phyloP scores from a whole-genome alignment of 2,329 filamentous ascomycete species.

The Xylariaceae sp. region DNA sequence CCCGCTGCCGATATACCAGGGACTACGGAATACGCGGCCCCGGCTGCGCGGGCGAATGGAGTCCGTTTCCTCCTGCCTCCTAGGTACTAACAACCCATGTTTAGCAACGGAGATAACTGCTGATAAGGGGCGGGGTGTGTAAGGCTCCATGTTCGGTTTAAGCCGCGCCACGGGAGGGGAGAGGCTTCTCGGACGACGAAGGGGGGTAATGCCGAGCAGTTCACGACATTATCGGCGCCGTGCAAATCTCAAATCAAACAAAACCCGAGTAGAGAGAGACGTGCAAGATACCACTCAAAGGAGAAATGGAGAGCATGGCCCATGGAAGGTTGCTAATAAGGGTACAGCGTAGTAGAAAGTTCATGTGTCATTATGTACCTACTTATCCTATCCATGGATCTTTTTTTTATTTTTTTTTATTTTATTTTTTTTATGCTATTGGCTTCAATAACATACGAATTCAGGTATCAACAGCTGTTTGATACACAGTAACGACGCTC shows the following conservation, averaged over 20 bases:
- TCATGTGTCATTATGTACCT: too few species aligned
- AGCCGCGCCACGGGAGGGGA: slow-evolving; percentile 1
- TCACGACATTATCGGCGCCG: background rate
- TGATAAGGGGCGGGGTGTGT: background rate
- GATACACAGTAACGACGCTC: background rate
- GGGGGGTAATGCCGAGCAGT: slow-evolving; percentile 13
- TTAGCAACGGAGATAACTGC: background rate
- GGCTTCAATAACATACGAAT: background rate
- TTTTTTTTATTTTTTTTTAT: too few species aligned
- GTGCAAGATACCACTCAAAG: too few species aligned
- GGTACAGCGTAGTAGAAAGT: too few species aligned
- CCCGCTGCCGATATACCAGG: background rate
- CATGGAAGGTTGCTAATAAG: too few species aligned
- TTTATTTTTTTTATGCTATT: background rate
- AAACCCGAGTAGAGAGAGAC: too few species aligned
- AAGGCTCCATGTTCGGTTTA: background rate
- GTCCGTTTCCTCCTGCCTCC: background rate
- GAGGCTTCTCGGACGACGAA: slow-evolving; percentile 14
- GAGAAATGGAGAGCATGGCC: too few species aligned
- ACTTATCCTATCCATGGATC: too few species aligned
- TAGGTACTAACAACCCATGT: background rate
- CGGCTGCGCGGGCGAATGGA: slow-evolving; percentile 1
- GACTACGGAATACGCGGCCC: slow-evolving; percentile 4
- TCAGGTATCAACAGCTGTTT: background rate
- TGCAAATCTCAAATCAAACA: too few species aligned